Conservation (phyloP, 176 grass and related monocot species). For the Puccinellia tenuiflora region DNA sequence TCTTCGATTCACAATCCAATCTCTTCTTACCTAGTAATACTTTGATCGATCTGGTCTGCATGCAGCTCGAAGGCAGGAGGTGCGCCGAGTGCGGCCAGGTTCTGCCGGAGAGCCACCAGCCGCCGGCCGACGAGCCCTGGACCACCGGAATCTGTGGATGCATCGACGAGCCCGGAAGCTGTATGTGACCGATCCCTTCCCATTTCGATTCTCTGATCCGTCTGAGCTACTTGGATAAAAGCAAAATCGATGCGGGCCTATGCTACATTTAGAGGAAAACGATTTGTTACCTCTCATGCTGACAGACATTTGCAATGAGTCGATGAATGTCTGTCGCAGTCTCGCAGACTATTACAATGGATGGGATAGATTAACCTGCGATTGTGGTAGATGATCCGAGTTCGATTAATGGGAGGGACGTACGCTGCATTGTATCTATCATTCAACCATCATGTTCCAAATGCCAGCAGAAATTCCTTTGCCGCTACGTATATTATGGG, state of each 20-base stretch:
- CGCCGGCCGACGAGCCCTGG: constrained; percentile 78
- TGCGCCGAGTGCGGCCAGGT: constrained; percentile 77
- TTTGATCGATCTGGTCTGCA: constrained; percentile 4
- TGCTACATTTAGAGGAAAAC: too few species aligned
- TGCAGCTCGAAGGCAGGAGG: constrained; percentile 53
- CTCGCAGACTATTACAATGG: background rate
- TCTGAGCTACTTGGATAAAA: background rate
- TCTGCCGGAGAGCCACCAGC: constrained; percentile 67
- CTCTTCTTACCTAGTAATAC: background rate
- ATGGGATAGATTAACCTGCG: too few species aligned
- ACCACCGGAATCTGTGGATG: constrained; percentile 76
- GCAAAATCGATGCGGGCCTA: background rate
- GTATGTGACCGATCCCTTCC: constrained; percentile 37
- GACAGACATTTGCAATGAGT: background rate
- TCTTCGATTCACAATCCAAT: background rate
- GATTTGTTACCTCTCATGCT: background rate
- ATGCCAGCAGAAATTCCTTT: background rate
- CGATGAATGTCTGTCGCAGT: background rate
- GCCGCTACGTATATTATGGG: background rate
- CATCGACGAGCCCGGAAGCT: constrained; percentile 55
- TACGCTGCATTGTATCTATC: background rate
- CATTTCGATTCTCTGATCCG: background rate
- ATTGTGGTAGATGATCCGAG: background rate
- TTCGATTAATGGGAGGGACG: background rate
- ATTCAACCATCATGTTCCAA: background rate